Conservation (phyloP, 768 basidiomycete species). For the Pleurotus cornucopiae region DNA sequence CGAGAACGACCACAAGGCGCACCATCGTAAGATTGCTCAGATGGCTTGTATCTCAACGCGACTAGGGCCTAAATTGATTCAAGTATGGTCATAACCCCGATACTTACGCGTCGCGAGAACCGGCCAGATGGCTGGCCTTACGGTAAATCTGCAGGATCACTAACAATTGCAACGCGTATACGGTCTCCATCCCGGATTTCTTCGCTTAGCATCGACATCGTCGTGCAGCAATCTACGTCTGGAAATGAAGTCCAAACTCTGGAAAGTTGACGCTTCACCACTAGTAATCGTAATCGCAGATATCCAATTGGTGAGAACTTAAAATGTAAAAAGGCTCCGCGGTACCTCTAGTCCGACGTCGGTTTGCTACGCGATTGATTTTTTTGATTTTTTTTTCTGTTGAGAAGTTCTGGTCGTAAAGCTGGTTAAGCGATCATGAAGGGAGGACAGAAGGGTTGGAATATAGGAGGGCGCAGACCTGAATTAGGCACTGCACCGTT, state of each 20-base stretch:
- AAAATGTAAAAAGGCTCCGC: too few relatives aligned
- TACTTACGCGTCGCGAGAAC: too few relatives aligned
- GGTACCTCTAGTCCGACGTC: too few relatives aligned
- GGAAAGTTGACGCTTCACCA: too few relatives aligned
- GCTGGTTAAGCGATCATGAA: background rate
- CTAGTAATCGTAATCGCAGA: too few relatives aligned
- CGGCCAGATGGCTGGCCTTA: too few relatives aligned
- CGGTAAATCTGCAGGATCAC: slow-evolving; percentile 10
- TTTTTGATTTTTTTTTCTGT: background rate
- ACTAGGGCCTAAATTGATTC: slow-evolving; percentile 34
- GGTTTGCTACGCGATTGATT: too few relatives aligned
- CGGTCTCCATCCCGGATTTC: slow-evolving; percentile 22
- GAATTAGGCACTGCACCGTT: background rate
- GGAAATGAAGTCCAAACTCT: too few relatives aligned
- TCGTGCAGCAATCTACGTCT: slow-evolving; percentile 6
- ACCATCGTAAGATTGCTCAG: slow-evolving; percentile 36
- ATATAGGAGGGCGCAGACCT: background rate
- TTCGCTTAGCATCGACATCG: slow-evolving; percentile 7
- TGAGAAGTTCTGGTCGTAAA: background rate
- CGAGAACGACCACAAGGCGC: slow-evolving; percentile 10
- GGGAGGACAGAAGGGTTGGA: background rate
- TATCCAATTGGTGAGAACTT: too few relatives aligned
- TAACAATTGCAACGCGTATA: slow-evolving; percentile 38
- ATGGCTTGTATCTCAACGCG: slow-evolving; percentile 41
- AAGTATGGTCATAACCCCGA: background rate